Evolutionary conservation across 2,329 filamentous ascomycete species (phyloP).

Genomic region (Tolypocladium tropicale): DNA sequence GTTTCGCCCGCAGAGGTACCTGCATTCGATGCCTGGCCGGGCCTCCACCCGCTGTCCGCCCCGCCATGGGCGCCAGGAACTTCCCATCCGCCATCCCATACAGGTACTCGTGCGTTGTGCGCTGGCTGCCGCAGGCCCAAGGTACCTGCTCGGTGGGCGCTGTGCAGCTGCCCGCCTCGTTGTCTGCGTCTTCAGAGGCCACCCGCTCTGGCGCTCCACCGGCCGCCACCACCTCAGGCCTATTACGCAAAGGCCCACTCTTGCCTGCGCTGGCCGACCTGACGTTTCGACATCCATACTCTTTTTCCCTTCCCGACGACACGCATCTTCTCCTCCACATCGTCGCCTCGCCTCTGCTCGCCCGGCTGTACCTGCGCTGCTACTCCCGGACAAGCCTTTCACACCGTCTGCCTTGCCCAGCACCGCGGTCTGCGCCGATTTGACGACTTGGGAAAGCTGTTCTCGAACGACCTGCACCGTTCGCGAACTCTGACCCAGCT

Average conservation of each 20-base stretch:
- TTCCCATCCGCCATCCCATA: not conserved
- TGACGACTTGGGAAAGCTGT: slow-evolving; percentile 15
- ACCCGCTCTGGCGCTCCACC: not conserved
- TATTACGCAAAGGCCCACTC: slow-evolving; percentile 30
- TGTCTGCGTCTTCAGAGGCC: not conserved
- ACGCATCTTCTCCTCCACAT: slow-evolving; percentile 10
- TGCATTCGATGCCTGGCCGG: not conserved
- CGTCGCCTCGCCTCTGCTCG: slow-evolving; percentile 2
- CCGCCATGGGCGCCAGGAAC: not conserved
- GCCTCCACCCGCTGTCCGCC: not conserved
- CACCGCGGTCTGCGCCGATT: slow-evolving; percentile 1
- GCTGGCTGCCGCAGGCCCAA: too few species aligned
- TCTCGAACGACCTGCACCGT: slow-evolving; percentile 31
- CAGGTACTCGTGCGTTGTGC: not conserved
- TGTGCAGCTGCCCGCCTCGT: not conserved
- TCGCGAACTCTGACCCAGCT: slow-evolving; percentile 16
- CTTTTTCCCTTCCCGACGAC: slow-evolving; percentile 16
- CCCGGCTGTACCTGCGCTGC: not conserved
- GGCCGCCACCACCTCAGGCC: slow-evolving; percentile 4
- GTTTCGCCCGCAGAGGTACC: not conserved
- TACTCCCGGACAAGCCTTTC: not conserved
- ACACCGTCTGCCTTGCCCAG: not conserved
- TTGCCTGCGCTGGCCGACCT: slow-evolving; percentile 20
- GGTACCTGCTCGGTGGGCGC: too few species aligned
- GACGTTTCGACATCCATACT: slow-evolving; percentile 22